These are phyloP conservation scores for California macrophylla DNA, from an alignment of 441 rosid genomes.

Conservation along the genomic window DNA sequence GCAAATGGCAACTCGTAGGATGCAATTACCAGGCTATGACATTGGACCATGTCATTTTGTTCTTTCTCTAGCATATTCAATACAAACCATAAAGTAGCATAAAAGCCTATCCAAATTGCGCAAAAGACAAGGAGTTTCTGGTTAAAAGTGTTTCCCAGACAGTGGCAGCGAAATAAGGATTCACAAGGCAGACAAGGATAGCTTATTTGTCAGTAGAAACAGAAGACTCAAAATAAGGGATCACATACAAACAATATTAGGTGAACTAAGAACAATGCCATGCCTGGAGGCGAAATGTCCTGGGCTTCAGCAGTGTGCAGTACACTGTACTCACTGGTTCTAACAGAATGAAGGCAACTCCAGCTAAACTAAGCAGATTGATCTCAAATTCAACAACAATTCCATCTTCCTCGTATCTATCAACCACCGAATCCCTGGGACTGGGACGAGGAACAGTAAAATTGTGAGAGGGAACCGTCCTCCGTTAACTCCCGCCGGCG, in stretches of 20 bases:
- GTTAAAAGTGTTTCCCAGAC: no score
- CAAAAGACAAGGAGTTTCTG: no score
- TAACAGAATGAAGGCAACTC: neutral
- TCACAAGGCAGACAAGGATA: no score
- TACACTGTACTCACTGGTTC: slow-evolving; percentile 13
- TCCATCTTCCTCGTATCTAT: neutral
- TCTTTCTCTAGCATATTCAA: no score
- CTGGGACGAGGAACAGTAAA: slow-evolving; percentile 65
- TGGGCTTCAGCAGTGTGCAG: slow-evolving; percentile 84
- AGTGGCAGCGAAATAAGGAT: no score
- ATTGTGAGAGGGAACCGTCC: slow-evolving; percentile 47
- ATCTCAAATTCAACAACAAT: neutral
- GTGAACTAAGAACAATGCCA: slow-evolving; percentile 41
- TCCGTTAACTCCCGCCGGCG: slow-evolving; percentile 33
- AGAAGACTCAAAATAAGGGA: neutral
- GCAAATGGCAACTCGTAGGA: neutral
- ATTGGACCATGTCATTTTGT: no score
- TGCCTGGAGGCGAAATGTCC: slow-evolving; percentile 79
- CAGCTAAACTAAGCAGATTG: neutral
- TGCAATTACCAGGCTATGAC: neutral
- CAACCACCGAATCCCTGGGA: slow-evolving; percentile 66
- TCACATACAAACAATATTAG: neutral
- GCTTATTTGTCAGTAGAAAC: neutral
- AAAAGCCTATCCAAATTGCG: no score
- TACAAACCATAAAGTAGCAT: no score